Percentiles rank a stretch among this genome's conserved stretches.
These are phyloP conservation scores for Chaetoscypha palmicola DNA, from an alignment of 2,329 filamentous ascomycete species.

Conservation along the genomic window DNA sequence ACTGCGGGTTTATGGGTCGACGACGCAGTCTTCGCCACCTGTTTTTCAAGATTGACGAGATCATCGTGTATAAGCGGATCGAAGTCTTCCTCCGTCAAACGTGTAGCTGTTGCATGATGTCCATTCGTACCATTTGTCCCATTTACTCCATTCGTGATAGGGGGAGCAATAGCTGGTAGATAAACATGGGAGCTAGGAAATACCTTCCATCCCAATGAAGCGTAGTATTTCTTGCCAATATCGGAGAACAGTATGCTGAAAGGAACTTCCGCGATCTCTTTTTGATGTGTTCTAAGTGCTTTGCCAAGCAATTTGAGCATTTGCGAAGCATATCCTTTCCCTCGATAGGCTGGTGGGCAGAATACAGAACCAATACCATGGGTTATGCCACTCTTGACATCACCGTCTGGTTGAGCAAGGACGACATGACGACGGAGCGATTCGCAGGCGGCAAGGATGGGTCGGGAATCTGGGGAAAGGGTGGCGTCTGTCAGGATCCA, in stretches of 20 bases:
- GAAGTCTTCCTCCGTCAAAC: constrained; percentile 51
- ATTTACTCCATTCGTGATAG: constrained; percentile 24
- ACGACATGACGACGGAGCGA: constrained; percentile 54
- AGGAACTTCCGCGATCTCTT: constrained; percentile 38
- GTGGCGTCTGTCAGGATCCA: constrained; percentile 55
- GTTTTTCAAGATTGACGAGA: constrained; percentile 51
- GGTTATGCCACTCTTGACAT: constrained; percentile 49
- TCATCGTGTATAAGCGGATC: constrained; percentile 56
- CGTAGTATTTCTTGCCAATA: constrained; percentile 78
- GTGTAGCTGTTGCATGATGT: constrained; percentile 9
- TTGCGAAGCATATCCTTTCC: constrained; percentile 67
- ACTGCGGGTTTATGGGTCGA: constrained; percentile 37
- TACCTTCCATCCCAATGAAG: constrained; percentile 65
- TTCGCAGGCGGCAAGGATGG: constrained; percentile 58
- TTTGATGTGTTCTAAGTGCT: constrained; percentile 45
- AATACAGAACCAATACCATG: constrained; percentile 81
- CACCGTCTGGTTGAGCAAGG: constrained; percentile 34
- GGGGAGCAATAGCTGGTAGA: constrained; percentile 41
- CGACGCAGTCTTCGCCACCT: constrained; percentile 35
- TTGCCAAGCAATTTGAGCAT: constrained; percentile 64
- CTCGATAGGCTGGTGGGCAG: constrained; percentile 58
- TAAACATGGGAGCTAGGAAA: constrained; percentile 68
- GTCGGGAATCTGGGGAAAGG: constrained; percentile 37
- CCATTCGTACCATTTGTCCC: constrained; percentile 15
- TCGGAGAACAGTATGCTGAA: constrained; percentile 84